These are phyloP conservation scores for Colletotrichum neosansevieriae DNA, from an alignment of 2,329 filamentous ascomycete species.

Conservation along the genomic window DNA sequence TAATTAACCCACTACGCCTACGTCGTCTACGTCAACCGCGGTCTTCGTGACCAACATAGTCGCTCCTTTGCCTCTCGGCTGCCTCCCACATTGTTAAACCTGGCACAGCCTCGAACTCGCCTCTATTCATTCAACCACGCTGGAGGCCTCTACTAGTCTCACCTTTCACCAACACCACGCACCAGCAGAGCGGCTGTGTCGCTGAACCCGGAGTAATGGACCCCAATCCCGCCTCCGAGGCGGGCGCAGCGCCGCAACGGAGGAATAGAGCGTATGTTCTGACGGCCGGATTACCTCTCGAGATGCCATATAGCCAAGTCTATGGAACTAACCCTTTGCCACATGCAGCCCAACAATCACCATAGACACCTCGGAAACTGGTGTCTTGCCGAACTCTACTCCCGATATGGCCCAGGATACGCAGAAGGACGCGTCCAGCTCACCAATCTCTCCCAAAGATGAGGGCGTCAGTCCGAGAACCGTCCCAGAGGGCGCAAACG, in stretches of 20 bases:
- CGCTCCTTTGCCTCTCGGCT: slow-evolving; percentile 34
- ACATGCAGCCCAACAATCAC: slow-evolving; percentile 63
- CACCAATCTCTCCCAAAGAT: slow-evolving; percentile 53
- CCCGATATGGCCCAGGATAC: slow-evolving; percentile 47
- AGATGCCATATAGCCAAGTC: slow-evolving; percentile 1
- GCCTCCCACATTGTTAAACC: slow-evolving; percentile 14
- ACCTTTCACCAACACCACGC: slow-evolving; percentile 25
- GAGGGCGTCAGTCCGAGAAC: slow-evolving; percentile 56
- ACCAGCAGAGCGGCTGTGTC: slow-evolving; percentile 29
- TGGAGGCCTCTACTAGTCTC: slow-evolving; percentile 21
- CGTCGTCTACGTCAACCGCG: slow-evolving; percentile 12
- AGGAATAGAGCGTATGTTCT: slow-evolving; percentile 55
- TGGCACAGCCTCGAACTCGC: slow-evolving; percentile 31
- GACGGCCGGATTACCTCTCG: neutral
- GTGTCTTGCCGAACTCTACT: slow-evolving; percentile 46
- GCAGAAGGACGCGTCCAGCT: slow-evolving; percentile 44
- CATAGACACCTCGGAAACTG: slow-evolving; percentile 62
- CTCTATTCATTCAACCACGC: slow-evolving; percentile 10
- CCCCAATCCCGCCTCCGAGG: slow-evolving; percentile 29
- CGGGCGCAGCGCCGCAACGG: slow-evolving; percentile 40
- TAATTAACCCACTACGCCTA: neutral
- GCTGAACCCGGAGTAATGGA: slow-evolving; percentile 30
- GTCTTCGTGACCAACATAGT: slow-evolving; percentile 5
- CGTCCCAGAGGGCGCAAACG: slow-evolving; percentile 48
- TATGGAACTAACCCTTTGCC: slow-evolving; percentile 34